These are phyloP conservation scores for Psilocybe subaeruginosa DNA, from an alignment of 768 basidiomycete genomes.

Conservation along the genomic window DNA sequence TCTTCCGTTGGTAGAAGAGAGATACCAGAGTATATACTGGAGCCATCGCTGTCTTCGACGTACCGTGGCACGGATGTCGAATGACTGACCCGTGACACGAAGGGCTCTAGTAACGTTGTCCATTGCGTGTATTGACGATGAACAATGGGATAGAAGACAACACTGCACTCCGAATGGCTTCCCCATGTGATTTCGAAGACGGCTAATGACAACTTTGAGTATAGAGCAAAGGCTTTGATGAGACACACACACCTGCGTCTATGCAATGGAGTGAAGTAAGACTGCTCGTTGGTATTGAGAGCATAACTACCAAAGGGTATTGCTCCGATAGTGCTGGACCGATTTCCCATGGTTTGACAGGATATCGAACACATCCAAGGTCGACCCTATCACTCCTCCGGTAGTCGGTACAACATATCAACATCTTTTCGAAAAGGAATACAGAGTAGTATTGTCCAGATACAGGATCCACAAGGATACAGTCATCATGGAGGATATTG, in stretches of 20 bases:
- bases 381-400: slow-evolving; percentile 11
- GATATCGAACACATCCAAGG: slow-evolving; percentile 26
- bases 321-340: slow-evolving; percentile 35
- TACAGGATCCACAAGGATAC: slow-evolving; percentile 25
- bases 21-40: slow-evolving; percentile 12
- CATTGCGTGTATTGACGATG: slow-evolving; percentile 32
- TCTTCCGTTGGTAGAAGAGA: slow-evolving; percentile 21
- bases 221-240: background rate
- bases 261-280: slow-evolving; percentile 29
- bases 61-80: slow-evolving; percentile 21
- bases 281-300: slow-evolving; percentile 31
- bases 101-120: slow-evolving; percentile 27
- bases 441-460: slow-evolving; percentile 28
- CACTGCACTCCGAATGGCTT: slow-evolving; percentile 17
- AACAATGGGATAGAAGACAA: slow-evolving; percentile 24
- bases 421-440: slow-evolving; percentile 37
- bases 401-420: slow-evolving; percentile 36
- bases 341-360: slow-evolving; percentile 39
- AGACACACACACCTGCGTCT: slow-evolving; percentile 28
- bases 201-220: slow-evolving; percentile 20
- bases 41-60: slow-evolving; percentile 18
- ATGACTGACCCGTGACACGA: slow-evolving; percentile 28
- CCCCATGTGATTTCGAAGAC: slow-evolving; percentile 37
- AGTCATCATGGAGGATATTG: slow-evolving; percentile 37
- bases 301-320: slow-evolving; percentile 29